Evolutionary conservation across 257 asterid genomes (phyloP), one percentile per base, ranked within the genome.

Genomic region (Plantago elongata): DNA sequence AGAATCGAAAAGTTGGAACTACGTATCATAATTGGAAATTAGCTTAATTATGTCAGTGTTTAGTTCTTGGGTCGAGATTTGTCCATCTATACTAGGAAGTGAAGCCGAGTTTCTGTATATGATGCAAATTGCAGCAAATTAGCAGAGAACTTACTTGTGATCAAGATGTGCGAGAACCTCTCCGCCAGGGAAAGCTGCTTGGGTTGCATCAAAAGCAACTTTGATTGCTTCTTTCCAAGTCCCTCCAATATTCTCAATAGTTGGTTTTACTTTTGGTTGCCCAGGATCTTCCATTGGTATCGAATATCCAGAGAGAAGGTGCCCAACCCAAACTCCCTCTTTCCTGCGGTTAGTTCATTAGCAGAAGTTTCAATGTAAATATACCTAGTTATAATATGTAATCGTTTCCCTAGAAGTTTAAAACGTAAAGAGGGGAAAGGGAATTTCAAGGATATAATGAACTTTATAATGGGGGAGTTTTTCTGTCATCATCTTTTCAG

Each of bases 221-320:
- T 51, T 80, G 52, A 92, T 89, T 57, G 97, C 84, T 72, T 92
- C 68, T 78, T 74, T 85, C 99, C 97, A 92, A 11, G 94, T 86
- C 63, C 99, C 99, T 47, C 85, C 85, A n/a, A 92, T 72, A 54
- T 58, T 69, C 12, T 87, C 91, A 9, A 80, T 67, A 22, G 68
- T 69, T 43, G 42, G 34, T 54, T 82, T 78, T 17, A 61, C 81
- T 66, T 86, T 83, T 6, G 85, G 64, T 60, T 72, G 83, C 34
- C 84, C 83, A n/a, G 97, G 97, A 72, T 92, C 97, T 64, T 86
- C 96, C 99, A 92, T 92, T 27, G 95, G 99, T 69, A 92, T 69
- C 13, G 97, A 82, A 72, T 92, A 92, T 66, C 96, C 96, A 1
- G 99, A 92, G 29, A 92, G 85, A 54, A 92, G 93, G 75, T 92